Evolutionary conservation across 371 early-diverging fungal genomes (phyloP).

Genomic region (Mucor lusitanicus): DNA sequence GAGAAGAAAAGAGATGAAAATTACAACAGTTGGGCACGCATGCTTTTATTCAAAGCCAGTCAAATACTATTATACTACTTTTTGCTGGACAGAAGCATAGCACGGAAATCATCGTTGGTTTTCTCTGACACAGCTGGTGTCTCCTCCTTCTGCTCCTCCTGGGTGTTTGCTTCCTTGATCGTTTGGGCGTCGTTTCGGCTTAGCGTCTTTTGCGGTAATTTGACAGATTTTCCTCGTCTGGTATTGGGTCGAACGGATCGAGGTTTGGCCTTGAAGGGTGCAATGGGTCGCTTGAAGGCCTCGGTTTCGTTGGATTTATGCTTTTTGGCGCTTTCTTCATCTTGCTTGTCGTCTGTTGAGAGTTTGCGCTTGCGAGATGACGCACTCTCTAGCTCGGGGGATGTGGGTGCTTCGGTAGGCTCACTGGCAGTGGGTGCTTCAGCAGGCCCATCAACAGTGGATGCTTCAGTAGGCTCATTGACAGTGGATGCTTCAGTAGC

Average conservation of each 20-base stretch:
- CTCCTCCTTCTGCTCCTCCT: neutral
- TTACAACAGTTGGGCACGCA: neutral
- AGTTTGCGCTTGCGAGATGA: conserved; percentile 15
- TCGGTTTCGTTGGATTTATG: neutral
- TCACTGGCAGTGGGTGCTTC: neutral
- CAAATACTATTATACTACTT: neutral
- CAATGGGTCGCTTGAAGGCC: neutral
- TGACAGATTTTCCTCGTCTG: conserved; percentile 6
- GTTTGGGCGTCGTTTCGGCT: neutral
- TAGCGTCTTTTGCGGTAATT: neutral
- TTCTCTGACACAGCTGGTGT: conserved; percentile 2
- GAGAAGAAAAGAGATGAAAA: neutral
- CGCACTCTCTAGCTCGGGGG: neutral
- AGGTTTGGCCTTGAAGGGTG: conserved; percentile 2
- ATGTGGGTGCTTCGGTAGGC: neutral
- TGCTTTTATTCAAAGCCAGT: neutral
- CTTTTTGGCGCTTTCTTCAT: conserved; percentile 12
- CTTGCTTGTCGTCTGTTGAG: neutral
- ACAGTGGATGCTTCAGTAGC: neutral
- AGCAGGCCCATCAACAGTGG: no score
- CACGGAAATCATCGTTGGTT: conserved; percentile 44
- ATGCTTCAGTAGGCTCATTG: neutral
- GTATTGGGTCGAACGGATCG: conserved; percentile 2
- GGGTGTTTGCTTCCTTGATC: neutral
- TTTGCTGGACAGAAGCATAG: conserved; percentile 38